phyloP scores from a whole-genome alignment of 345 rosid species.

The Dipteronia dyeriana region DNA sequence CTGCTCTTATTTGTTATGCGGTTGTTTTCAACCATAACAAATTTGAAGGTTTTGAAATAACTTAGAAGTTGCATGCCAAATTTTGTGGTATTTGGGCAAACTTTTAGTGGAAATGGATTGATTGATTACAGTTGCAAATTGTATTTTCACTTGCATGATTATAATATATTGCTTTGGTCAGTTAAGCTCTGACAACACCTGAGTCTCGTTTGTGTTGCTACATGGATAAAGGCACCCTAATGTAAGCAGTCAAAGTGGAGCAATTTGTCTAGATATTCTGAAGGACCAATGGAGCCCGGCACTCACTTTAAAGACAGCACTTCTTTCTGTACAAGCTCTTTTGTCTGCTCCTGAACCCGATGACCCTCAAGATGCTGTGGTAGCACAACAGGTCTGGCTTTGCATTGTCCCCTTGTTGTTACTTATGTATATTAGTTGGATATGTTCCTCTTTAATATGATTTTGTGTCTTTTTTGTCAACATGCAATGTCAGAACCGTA shows the following conservation, averaged over 20 bases:
- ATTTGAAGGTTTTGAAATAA: not conserved
- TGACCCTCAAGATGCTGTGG: constrained; percentile 99
- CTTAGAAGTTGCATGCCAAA: not conserved
- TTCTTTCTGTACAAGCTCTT: constrained; percentile 92
- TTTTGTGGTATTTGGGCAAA: not conserved
- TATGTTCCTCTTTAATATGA: not conserved
- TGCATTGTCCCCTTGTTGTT: constrained; percentile 5
- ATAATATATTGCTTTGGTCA: not conserved
- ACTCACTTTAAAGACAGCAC: constrained; percentile 95
- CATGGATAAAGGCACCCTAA: constrained; percentile 86
- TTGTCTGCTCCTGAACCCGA: constrained; percentile 94
- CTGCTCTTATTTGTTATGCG: not conserved
- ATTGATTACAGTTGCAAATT: not conserved
- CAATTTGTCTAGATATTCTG: constrained; percentile 95
- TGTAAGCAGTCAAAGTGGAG: constrained; percentile 99
- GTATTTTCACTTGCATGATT: not conserved
- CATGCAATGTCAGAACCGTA: not conserved
- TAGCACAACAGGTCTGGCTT: constrained; percentile 85
- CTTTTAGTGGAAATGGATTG: constrained; percentile 1
- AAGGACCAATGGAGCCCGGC: constrained; percentile 99
- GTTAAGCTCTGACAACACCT: not conserved
- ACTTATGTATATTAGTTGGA: not conserved
- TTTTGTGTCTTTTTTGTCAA: not conserved
- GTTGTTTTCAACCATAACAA: not conserved
- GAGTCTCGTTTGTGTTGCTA: constrained; percentile 1